phyloP scores from a whole-genome alignment of 2,329 filamentous ascomycete species.

The Verticillium klebahnii region DNA sequence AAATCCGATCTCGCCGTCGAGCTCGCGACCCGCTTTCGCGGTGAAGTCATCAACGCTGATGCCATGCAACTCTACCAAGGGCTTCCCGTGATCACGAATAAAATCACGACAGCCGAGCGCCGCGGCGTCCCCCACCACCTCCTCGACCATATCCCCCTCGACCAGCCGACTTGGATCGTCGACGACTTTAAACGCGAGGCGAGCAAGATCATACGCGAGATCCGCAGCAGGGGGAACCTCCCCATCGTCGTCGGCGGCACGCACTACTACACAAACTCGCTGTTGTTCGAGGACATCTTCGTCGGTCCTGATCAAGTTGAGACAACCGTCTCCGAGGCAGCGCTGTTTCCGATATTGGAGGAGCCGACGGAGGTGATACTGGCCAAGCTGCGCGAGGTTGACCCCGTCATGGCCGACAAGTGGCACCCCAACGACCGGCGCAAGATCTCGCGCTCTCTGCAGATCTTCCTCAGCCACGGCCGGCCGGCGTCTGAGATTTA shows the following conservation, averaged over 20 bases:
- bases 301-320: slow-evolving; percentile 41
- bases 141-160: slow-evolving; percentile 70
- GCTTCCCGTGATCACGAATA: slow-evolving; percentile 92
- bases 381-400: slow-evolving; percentile 69
- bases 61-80: slow-evolving; percentile 97
- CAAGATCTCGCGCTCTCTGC: slow-evolving; percentile 84
- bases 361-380: slow-evolving; percentile 68
- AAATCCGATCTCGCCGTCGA: slow-evolving; percentile 95
- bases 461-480: slow-evolving; percentile 84
- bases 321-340: slow-evolving; percentile 25
- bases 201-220: slow-evolving; percentile 66
- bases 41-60: slow-evolving; percentile 95
- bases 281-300: slow-evolving; percentile 74
- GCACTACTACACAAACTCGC: slow-evolving; percentile 88
- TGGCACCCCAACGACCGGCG: slow-evolving; percentile 94
- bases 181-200: slow-evolving; percentile 71
- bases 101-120: slow-evolving; percentile 71
- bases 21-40: slow-evolving; percentile 75
- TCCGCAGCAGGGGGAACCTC: slow-evolving; percentile 70
- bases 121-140: slow-evolving; percentile 83
- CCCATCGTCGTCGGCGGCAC: slow-evolving; percentile 93
- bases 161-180: slow-evolving; percentile 80
- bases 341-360: slow-evolving; percentile 64
- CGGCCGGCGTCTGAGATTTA: slow-evolving; percentile 82
- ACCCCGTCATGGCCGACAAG: slow-evolving; percentile 80